These are phyloP conservation scores for Pseudonectria buxi DNA, from an alignment of 2,329 filamentous ascomycete genomes.

Conservation along the genomic window DNA sequence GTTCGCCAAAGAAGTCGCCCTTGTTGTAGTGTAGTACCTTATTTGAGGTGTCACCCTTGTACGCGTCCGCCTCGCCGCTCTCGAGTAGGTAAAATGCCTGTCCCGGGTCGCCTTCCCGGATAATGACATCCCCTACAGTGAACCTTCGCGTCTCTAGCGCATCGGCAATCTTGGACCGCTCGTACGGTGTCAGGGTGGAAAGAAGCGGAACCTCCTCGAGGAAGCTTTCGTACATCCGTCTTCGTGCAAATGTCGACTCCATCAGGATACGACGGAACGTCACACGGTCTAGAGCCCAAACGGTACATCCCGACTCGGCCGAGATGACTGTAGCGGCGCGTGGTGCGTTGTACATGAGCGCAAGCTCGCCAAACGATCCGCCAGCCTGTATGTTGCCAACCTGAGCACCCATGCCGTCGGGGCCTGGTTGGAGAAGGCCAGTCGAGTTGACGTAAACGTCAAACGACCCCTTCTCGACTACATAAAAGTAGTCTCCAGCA, in stretches of 20 bases:
- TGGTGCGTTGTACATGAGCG: slow-evolving; percentile 97
- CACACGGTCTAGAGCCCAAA: slow-evolving; percentile 92
- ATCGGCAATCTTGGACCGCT: slow-evolving; percentile 95
- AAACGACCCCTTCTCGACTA: slow-evolving; percentile 86
- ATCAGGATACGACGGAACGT: slow-evolving; percentile 97
- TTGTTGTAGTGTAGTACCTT: slow-evolving; percentile 78
- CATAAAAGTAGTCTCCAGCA: slow-evolving; percentile 94
- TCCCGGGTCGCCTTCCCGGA: slow-evolving; percentile 84
- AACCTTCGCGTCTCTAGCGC: slow-evolving; percentile 89
- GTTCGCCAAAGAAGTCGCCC: slow-evolving; percentile 95
- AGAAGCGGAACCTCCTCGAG: slow-evolving; percentile 88
- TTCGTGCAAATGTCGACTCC: slow-evolving; percentile 93
- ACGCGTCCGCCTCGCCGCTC: slow-evolving; percentile 77
- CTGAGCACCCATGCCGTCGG: slow-evolving; percentile 73
- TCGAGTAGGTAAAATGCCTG: slow-evolving; percentile 90
- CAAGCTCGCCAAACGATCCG: slow-evolving; percentile 92
- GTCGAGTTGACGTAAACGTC: slow-evolving; percentile 82
- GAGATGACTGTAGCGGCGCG: slow-evolving; percentile 91
- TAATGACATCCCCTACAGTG: slow-evolving; percentile 72
- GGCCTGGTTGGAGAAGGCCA: slow-evolving; percentile 71
- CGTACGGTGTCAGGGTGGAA: slow-evolving; percentile 76
- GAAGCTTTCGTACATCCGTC: slow-evolving; percentile 96
- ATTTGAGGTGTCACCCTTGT: slow-evolving; percentile 64
- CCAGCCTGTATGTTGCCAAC: slow-evolving; percentile 79
- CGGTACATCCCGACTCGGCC: slow-evolving; percentile 66